Evolutionary conservation across 805 yeast genomes (phyloP), one percentile per base, ranked within the genome.

Genomic region (Metschnikowia koreensis): DNA sequence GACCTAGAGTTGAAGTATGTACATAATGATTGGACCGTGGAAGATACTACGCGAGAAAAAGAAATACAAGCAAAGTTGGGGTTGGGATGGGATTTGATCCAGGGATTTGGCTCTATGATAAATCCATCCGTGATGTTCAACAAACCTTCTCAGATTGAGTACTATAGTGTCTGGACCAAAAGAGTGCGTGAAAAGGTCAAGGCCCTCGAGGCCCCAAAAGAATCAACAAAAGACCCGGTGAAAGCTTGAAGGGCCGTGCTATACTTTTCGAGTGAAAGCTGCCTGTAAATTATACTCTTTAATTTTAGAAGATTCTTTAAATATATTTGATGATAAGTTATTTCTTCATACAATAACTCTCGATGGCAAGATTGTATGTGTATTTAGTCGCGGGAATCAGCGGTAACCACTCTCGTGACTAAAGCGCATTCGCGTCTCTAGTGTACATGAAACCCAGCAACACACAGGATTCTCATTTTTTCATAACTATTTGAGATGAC

Each of bases 1-100:
- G 81, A 79, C 28, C 63, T 87, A 37, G 82, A 81, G 56, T 63
- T 71, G 12, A 69, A 72, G 56, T 74, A 76, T 60, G 68, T 73
- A 57, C 68, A 65, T 56, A 69, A 70, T 33, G 61, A 58, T 43
- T 65, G 65, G 52, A 56, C 63, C 6, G 47, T 48, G 11, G 61
- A 61, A 28, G 66, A 64, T 31, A 54, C 59, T 40, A 50, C 60
- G 10, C 47, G 45, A 15, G 60, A 57, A 17, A 56, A 57, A 27
- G 77, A 74, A 55, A 50, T 59, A 9, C 57, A 51, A 16, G 71
- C 68, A 15, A 63, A 65, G 53, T 54, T 66, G 6, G 78, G 77
- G 1, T 46, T 49, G 7, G 74, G 70, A 5, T 66, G 69, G 68
- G 65, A 60, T 9, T 41, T 71, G 1, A 41, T 62, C 34, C 69